Base-by-base conservation (phyloP, 257 asterid genomes). In the Verbena officinalis region DNA sequence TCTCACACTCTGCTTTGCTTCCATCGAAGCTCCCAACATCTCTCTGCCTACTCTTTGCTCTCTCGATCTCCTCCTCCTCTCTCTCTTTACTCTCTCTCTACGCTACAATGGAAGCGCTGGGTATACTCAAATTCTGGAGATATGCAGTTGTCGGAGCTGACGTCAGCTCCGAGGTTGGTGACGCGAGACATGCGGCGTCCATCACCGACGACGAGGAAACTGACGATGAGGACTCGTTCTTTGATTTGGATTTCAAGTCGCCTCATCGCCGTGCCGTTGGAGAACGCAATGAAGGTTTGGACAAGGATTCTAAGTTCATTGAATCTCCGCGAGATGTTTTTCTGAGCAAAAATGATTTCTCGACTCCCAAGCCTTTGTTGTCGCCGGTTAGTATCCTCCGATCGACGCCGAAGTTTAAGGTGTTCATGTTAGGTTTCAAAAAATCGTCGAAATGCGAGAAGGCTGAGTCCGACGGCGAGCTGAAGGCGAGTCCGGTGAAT, bases 191-290 rank as follows among this genome's bases (percentile, higher is more conserved):
- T 43, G 62, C 77, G 31, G 73, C 78, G 46, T 71, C 54, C 30
- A 64, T 10, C 44, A 11, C 44, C 54, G 65, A 69, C 36, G 80
- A 70, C 1, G 83, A 69, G 1, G 88, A 80, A 27, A 57, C 78
- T 7, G 92, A 79, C 15, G 75, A 78, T 24, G 89, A 83, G 0
- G 93, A 83, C 30, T 86, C 97, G 7, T 85, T 92, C 74, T 83
- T 89, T 63, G 97, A 86, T 68, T 72, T 92, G 84, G 90, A 60
- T n/a, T 45, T 86, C 58, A 65, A 74, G 9, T 68, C 94, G 0
- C 80, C 88, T 9, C 71, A 55, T 22, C 20, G 67, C 51, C 36
- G 23, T 10, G 59, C 53, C 9, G 20, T 2, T 30, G 56, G 50
- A 30, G 58, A 46, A 52, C 66, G 42, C 14, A 53, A 52, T 2